These are phyloP conservation scores for Pestalotiopsis sp. DNA, from an alignment of 2,329 filamentous ascomycete genomes.

Conservation along the genomic window DNA sequence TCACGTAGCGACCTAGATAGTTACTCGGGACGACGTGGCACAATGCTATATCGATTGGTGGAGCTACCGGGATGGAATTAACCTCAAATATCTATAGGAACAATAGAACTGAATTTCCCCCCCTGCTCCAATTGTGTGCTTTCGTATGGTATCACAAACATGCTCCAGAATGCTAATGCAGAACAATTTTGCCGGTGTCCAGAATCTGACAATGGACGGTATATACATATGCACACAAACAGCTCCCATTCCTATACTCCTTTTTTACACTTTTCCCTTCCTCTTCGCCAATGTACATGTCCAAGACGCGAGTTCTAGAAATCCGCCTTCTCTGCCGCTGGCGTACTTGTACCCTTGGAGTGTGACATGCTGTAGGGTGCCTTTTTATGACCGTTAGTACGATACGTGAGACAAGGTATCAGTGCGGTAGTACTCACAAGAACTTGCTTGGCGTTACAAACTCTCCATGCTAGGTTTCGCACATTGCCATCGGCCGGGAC, in stretches of 20 bases:
- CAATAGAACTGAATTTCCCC: too few relatives aligned
- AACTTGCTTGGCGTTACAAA: constrained; percentile 94
- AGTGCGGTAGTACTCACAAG: constrained; percentile 58
- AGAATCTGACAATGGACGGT: not conserved
- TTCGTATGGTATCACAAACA: too few relatives aligned
- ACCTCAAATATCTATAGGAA: too few relatives aligned
- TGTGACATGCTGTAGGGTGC: constrained; percentile 72
- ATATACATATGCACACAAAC: not conserved
- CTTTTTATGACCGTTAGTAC: constrained; percentile 36
- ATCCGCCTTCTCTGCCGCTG: constrained; percentile 39
- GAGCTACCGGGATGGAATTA: too few relatives aligned
- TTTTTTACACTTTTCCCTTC: not conserved
- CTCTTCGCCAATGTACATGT: not conserved
- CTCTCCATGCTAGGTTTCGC: constrained; percentile 86
- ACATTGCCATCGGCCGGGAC: constrained; percentile 91
- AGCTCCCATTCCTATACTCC: not conserved
- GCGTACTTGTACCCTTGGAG: constrained; percentile 63
- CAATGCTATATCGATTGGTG: too few relatives aligned
- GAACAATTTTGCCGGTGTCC: not conserved
- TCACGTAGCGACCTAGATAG: too few relatives aligned
- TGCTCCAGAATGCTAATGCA: not conserved
- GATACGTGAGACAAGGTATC: not conserved
- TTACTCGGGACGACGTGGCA: too few relatives aligned
- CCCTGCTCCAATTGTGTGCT: too few relatives aligned
- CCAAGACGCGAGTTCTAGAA: not conserved